These are phyloP conservation scores for Crithidia fasciculata DNA, from an alignment of 208 protist genomes.

Conservation along the genomic window DNA sequence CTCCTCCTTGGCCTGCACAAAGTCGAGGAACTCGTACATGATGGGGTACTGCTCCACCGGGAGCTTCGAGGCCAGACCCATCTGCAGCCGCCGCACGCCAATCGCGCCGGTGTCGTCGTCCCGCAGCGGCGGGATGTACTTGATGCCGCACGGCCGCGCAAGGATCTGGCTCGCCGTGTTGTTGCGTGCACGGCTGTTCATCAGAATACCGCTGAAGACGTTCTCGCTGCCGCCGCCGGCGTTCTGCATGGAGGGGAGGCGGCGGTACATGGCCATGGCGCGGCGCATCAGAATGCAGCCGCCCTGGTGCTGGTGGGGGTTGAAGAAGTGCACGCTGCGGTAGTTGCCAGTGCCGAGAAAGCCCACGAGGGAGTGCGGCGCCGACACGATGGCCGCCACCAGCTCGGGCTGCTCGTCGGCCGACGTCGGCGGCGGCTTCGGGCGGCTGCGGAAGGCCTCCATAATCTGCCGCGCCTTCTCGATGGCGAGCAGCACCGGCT, in stretches of 20 bases:
- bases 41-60: conserved; percentile 29
- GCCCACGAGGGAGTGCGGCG: conserved; percentile 61
- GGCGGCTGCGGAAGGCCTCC: conserved; percentile 46
- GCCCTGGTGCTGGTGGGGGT: conserved; percentile 44
- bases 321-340: conserved; percentile 67
- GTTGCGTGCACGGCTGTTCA: conserved; percentile 60
- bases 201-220: conserved; percentile 52
- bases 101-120: background rate
- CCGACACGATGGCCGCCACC: conserved; percentile 61
- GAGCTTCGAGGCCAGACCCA: background rate
- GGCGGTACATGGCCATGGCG: conserved; percentile 45
- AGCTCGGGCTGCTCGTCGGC: conserved; percentile 39
- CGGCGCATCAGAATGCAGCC: conserved; percentile 52
- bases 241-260: conserved; percentile 31
- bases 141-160: conserved; percentile 62
- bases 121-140: background rate
- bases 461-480: conserved; percentile 56
- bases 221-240: background rate
- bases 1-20: conserved; percentile 53
- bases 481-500: conserved; percentile 66
- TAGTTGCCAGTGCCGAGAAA: conserved; percentile 47
- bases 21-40: conserved; percentile 64
- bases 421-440: conserved; percentile 38
- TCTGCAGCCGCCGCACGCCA: conserved; percentile 2
- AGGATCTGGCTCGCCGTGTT: conserved; percentile 53